Percentiles rank a stretch among this genome's conserved stretches.
Conservation (phyloP, 2,329 filamentous ascomycete species). For the Xylariaceae sp. region DNA sequence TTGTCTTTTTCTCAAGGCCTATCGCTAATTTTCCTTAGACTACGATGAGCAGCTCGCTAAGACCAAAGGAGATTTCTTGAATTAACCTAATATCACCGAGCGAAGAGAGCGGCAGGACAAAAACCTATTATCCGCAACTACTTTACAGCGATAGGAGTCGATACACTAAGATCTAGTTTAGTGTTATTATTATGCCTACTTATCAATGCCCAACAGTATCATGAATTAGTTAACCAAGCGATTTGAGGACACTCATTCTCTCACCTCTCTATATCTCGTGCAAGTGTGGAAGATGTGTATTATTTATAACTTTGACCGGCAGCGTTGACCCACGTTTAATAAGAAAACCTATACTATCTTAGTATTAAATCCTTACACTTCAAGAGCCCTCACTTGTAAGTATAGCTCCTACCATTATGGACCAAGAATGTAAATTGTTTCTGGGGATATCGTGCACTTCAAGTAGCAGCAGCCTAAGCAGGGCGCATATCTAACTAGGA, state of each 20-base stretch:
- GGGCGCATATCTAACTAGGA: too few relatives aligned
- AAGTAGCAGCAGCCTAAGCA: too few relatives aligned
- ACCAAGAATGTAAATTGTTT: too few relatives aligned
- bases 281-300: not conserved
- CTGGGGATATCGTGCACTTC: too few relatives aligned
- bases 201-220: not conserved
- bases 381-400: too few relatives aligned
- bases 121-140: not conserved
- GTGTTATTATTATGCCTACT: not conserved
- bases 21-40: slow-evolving; percentile 17
- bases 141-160: not conserved
- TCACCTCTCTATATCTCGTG: not conserved
- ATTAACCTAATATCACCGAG: slow-evolving; percentile 1
- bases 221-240: not conserved
- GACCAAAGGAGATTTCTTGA: slow-evolving; percentile 32
- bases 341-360: too few relatives aligned
- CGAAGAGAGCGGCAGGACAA: not conserved
- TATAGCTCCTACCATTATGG: too few relatives aligned
- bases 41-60: slow-evolving; percentile 33
- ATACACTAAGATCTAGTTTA: not conserved
- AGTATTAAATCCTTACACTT: too few relatives aligned
- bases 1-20: not conserved
- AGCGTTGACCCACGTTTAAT: not conserved
- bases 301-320: not conserved
- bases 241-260: not conserved